A percentile compares a stretch with the other conserved stretches of the same genome.
These are phyloP conservation scores for Ceratobasidium sp. DNA, from an alignment of 1,284 basidiomycete species.

Conservation along the genomic window DNA sequence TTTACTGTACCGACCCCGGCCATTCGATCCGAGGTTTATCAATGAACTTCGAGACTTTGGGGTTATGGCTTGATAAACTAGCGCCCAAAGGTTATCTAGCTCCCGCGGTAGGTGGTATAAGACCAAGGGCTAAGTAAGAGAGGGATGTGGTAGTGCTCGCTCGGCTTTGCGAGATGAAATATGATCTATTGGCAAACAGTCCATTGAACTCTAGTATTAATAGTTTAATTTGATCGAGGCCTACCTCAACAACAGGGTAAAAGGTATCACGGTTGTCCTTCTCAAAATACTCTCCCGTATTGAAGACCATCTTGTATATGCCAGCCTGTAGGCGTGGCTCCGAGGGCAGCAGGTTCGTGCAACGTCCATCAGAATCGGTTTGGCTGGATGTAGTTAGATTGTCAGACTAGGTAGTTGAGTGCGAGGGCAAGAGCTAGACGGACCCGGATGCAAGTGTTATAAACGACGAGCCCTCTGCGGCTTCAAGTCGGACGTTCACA, in stretches of 20 bases:
- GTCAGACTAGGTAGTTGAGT: conserved; percentile 21
- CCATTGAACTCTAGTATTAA: conserved; percentile 12
- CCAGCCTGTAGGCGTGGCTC: conserved; percentile 64
- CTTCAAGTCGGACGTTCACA: conserved; percentile 69
- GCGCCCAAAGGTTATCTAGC: conserved; percentile 58
- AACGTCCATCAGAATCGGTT: conserved; percentile 89
- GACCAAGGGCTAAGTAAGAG: conserved; percentile 92
- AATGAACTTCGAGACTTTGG: no score
- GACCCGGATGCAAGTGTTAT: conserved; percentile 74
- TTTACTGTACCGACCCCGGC: no score
- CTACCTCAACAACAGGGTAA: conserved; percentile 90
- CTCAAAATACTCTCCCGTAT: conserved; percentile 86
- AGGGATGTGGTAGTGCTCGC: conserved; percentile 92
- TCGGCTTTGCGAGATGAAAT: conserved; percentile 76
- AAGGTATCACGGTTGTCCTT: conserved; percentile 74
- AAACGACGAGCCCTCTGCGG: conserved; percentile 60
- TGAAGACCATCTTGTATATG: conserved; percentile 87
- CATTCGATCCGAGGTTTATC: no score
- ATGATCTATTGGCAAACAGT: conserved; percentile 69
- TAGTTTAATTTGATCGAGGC: conserved; percentile 46
- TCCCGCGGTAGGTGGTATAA: conserved; percentile 93
- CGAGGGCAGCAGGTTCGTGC: conserved; percentile 74
- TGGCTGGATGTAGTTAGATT: conserved; percentile 60
- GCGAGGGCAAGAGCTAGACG: conserved; percentile 46
- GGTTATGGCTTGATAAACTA: no score